Percentiles rank a stretch among this genome's conserved stretches.
These are phyloP conservation scores for Penicillium cataractarum DNA, from an alignment of 495 filamentous ascomycete genomes.

Conservation along the genomic window DNA sequence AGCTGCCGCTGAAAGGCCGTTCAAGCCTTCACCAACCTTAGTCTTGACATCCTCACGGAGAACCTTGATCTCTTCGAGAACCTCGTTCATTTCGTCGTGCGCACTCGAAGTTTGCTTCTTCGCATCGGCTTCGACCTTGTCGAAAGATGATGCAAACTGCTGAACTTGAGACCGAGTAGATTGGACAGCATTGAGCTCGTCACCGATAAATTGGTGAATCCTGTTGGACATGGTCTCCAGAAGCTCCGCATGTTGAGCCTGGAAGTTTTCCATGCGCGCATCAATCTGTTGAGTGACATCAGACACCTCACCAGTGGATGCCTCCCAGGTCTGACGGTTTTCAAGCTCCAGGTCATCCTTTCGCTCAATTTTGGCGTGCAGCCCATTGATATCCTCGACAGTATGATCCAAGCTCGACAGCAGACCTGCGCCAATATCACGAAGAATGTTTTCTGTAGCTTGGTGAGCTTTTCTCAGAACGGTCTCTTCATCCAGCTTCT, in stretches of 20 bases:
- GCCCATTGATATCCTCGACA: slow-evolving; percentile 74
- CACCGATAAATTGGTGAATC: slow-evolving; percentile 72
- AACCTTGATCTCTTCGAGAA: slow-evolving; percentile 88
- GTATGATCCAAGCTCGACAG: slow-evolving; percentile 74
- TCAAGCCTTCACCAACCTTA: slow-evolving; percentile 82
- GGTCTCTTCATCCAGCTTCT: slow-evolving; percentile 78
- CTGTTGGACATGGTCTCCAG: slow-evolving; percentile 66
- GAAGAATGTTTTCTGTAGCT: slow-evolving; percentile 76
- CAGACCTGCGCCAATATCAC: slow-evolving; percentile 69
- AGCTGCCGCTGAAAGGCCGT: slow-evolving; percentile 81
- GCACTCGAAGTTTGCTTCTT: slow-evolving; percentile 68
- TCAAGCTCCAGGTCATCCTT: slow-evolving; percentile 77
- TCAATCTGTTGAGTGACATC: slow-evolving; percentile 79
- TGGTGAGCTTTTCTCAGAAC: slow-evolving; percentile 81
- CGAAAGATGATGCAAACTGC: slow-evolving; percentile 65
- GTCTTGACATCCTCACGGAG: slow-evolving; percentile 85
- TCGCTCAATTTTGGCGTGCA: slow-evolving; percentile 81
- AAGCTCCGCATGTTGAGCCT: slow-evolving; percentile 67
- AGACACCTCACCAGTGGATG: slow-evolving; percentile 72
- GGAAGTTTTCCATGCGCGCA: slow-evolving; percentile 67
- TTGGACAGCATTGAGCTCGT: slow-evolving; percentile 69
- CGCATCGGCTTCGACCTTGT: slow-evolving; percentile 65
- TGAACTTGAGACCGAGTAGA: slow-evolving; percentile 69
- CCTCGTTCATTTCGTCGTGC: slow-evolving; percentile 85
- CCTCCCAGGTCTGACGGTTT: slow-evolving; percentile 78